Percentiles rank a stretch among this genome's conserved stretches.
Evolutionary conservation across 352 stramenopile genomes (phyloP).

Genomic region (Globisporangium spinosum): DNA sequence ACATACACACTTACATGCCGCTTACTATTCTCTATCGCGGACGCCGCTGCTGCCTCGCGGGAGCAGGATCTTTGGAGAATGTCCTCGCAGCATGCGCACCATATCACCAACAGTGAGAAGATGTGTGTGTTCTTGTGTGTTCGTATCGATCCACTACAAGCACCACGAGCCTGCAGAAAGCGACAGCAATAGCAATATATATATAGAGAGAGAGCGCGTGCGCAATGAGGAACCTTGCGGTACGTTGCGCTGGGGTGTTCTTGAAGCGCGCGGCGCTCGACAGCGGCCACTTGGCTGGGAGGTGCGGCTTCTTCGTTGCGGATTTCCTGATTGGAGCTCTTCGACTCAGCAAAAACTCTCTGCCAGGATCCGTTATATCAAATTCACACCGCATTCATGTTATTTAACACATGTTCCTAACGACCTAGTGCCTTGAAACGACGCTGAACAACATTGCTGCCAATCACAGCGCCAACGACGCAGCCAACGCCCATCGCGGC

Average conservation of each 20-base stretch:
- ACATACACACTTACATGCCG: constrained; percentile 11
- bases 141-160: neutral
- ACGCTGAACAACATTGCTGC: constrained; percentile 3
- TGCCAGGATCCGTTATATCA: neutral
- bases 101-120: neutral
- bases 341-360: neutral
- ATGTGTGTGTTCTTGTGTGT: neutral
- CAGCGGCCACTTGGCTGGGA: neutral
- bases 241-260: neutral
- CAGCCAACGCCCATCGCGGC: constrained; percentile 29
- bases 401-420: neutral
- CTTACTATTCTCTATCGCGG: constrained; percentile 34
- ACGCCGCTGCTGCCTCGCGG: constrained; percentile 10
- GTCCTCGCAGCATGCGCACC: neutral
- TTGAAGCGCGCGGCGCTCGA: neutral
- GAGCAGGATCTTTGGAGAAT: constrained; percentile 10
- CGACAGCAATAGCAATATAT: neutral
- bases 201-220: neutral
- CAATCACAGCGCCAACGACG: constrained; percentile 27
- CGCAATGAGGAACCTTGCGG: neutral
- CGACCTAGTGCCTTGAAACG: constrained; percentile 6
- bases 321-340: neutral
- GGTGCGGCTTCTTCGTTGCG: neutral
- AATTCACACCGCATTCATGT: neutral
- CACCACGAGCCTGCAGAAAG: neutral